A percentile compares a stretch with the other conserved stretches of the same genome.
Conservation (phyloP, 1,284 basidiomycete genomes). For the Ceratobasidium papillatum region DNA sequence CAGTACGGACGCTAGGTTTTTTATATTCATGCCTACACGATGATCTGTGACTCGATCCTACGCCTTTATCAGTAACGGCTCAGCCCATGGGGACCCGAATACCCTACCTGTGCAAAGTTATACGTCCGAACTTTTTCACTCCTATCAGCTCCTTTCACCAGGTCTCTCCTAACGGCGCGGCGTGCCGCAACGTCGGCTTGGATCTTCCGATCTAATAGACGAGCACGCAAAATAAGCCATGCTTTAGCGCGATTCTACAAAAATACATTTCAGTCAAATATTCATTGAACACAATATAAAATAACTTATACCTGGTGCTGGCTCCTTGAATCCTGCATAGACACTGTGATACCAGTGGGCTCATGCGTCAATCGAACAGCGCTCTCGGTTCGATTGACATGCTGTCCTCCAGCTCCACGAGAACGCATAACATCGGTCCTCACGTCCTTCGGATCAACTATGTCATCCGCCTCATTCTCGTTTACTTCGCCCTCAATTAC, state of each 20-base stretch:
- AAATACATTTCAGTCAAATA: neutral
- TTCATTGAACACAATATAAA: neutral
- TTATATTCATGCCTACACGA: constrained; percentile 79
- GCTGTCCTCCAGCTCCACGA: constrained; percentile 95
- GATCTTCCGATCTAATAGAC: constrained; percentile 82
- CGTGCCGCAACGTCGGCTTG: constrained; percentile 73
- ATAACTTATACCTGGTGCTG: constrained; percentile 80
- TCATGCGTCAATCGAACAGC: constrained; percentile 96
- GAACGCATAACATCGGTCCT: constrained; percentile 94
- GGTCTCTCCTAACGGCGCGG: constrained; percentile 71
- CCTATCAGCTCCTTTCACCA: constrained; percentile 82
- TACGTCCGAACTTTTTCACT: constrained; percentile 95
- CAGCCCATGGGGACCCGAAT: neutral
- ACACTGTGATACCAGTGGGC: constrained; percentile 93
- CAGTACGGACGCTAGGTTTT: constrained; percentile 76
- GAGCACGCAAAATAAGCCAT: constrained; percentile 84
- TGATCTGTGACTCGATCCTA: constrained; percentile 94
- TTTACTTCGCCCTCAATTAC: constrained; percentile 67
- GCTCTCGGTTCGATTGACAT: constrained; percentile 99
- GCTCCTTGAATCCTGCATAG: constrained; percentile 97
- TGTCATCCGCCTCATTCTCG: constrained; percentile 56
- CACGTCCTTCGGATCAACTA: constrained; percentile 86
- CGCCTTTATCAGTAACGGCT: neutral
- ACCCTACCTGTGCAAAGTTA: constrained; percentile 81
- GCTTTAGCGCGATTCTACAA: constrained; percentile 84